phyloP scores from a whole-genome alignment of 768 basidiomycete genomes.

The Pisolithus sp. region DNA sequence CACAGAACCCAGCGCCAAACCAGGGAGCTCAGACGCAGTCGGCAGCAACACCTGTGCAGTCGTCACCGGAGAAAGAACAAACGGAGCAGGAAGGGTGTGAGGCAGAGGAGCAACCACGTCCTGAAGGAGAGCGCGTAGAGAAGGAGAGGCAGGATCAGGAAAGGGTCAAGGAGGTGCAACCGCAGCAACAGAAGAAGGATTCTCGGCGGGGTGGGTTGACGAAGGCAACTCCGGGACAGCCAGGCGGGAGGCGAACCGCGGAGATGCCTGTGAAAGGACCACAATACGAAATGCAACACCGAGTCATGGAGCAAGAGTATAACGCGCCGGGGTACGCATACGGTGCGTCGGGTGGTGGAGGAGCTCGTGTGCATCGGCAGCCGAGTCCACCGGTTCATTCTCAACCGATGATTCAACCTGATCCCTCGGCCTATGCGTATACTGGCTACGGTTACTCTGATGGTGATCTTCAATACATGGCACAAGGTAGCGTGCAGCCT shows the following conservation, averaged over 20 bases:
- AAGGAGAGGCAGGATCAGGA: constrained; percentile 43
- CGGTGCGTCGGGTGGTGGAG: constrained; percentile 15
- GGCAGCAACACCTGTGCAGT: constrained; percentile 20
- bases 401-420: constrained; percentile 24
- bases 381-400: constrained; percentile 21
- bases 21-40: constrained; percentile 25
- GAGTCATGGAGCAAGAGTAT: constrained; percentile 88
- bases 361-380: constrained; percentile 19
- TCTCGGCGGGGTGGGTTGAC: constrained; percentile 54
- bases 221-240: constrained; percentile 47
- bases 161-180: constrained; percentile 16
- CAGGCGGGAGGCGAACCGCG: constrained; percentile 54
- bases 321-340: constrained; percentile 31
- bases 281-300: constrained; percentile 91
- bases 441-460: constrained; percentile 11
- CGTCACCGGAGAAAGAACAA: constrained; percentile 29
- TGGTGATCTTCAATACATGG: constrained; percentile 38
- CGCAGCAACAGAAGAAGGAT: constrained; percentile 35
- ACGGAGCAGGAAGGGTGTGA: constrained; percentile 34
- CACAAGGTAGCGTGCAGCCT: constrained; percentile 62
- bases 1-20: constrained; percentile 45
- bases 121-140: constrained; percentile 39
- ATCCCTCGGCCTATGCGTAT: constrained; percentile 20
- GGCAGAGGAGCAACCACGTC: constrained; percentile 32
- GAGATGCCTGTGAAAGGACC: constrained; percentile 87